A percentile compares a stretch with the other conserved stretches of the same genome.
Evolutionary conservation across 225 moss, liverwort and hornwort species (phyloP).

Genomic region (Pseudoscleropodium purum): DNA sequence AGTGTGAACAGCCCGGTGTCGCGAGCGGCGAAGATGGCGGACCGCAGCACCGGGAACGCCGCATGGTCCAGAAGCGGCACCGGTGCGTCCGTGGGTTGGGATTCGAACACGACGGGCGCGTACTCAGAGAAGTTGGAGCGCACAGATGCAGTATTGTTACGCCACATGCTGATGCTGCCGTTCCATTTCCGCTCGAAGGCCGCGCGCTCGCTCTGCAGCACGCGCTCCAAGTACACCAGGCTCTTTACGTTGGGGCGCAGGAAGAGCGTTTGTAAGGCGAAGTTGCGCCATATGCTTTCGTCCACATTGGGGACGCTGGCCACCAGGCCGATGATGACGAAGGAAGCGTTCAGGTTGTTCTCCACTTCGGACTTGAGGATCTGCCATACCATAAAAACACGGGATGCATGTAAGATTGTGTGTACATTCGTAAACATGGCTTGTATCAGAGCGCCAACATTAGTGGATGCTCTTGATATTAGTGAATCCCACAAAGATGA

Average conservation of each 20-base stretch:
- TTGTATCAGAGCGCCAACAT: too few species aligned
- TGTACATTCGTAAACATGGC: neutral
- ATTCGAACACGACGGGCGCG: slow-evolving; percentile 50
- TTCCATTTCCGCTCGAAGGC: slow-evolving; percentile 49
- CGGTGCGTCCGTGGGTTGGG: neutral
- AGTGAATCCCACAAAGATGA: neutral
- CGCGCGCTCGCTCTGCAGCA: slow-evolving; percentile 42
- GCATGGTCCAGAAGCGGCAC: slow-evolving; percentile 18
- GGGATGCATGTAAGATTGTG: neutral
- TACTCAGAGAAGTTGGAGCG: slow-evolving; percentile 47
- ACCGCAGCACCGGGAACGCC: slow-evolving; percentile 9
- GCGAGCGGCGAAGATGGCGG: slow-evolving; percentile 28
- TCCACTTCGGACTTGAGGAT: slow-evolving; percentile 56
- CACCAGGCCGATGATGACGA: slow-evolving; percentile 66
- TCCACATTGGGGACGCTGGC: slow-evolving; percentile 15
- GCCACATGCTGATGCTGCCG: slow-evolving; percentile 19
- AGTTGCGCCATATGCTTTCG: slow-evolving; percentile 36
- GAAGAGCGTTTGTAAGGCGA: slow-evolving; percentile 32
- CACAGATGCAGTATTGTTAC: neutral
- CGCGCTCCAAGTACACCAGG: slow-evolving; percentile 47
- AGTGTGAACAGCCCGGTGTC: slow-evolving; percentile 47
- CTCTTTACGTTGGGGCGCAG: slow-evolving; percentile 49
- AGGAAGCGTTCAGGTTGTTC: slow-evolving; percentile 80
- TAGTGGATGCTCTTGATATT: neutral
- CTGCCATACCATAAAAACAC: neutral